These are phyloP conservation scores for Xylariales sp. DNA, from an alignment of 2,329 filamentous ascomycete species.

Conservation along the genomic window DNA sequence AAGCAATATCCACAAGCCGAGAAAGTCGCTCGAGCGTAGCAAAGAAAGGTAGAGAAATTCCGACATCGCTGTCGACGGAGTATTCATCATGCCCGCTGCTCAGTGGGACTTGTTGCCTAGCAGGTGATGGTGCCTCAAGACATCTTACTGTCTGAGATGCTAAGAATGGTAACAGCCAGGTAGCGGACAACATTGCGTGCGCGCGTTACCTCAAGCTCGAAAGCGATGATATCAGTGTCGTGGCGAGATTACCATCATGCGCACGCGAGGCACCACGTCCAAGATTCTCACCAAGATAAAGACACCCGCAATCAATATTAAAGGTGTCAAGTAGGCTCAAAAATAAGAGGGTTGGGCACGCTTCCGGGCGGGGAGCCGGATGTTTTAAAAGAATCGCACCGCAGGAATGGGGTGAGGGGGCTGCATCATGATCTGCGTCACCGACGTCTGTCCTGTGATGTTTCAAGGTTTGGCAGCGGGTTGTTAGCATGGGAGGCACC, in stretches of 20 bases:
- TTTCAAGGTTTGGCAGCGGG: not conserved
- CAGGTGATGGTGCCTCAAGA: not conserved
- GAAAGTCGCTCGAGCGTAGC: constrained; percentile 79
- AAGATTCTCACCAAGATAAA: too few species aligned
- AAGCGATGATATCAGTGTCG: constrained; percentile 8
- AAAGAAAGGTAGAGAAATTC: constrained; percentile 65
- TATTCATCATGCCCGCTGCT: too few species aligned
- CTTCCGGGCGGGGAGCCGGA: too few species aligned
- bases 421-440: constrained; percentile 6
- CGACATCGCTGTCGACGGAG: too few species aligned
- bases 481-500: too few species aligned
- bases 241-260: too few species aligned
- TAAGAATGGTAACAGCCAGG: not conserved
- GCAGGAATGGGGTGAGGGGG: not conserved
- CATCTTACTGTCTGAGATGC: constrained; percentile 1
- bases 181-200: not conserved
- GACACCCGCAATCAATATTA: too few species aligned
- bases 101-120: not conserved
- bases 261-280: too few species aligned
- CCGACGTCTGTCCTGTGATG: constrained; percentile 1
- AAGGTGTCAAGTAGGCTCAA: too few species aligned
- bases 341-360: too few species aligned
- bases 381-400: too few species aligned
- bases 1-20: constrained; percentile 89
- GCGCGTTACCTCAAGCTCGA: constrained; percentile 2